phyloP scores from a whole-genome alignment of 2,329 filamentous ascomycete genomes.

The Penicillium sp. region DNA sequence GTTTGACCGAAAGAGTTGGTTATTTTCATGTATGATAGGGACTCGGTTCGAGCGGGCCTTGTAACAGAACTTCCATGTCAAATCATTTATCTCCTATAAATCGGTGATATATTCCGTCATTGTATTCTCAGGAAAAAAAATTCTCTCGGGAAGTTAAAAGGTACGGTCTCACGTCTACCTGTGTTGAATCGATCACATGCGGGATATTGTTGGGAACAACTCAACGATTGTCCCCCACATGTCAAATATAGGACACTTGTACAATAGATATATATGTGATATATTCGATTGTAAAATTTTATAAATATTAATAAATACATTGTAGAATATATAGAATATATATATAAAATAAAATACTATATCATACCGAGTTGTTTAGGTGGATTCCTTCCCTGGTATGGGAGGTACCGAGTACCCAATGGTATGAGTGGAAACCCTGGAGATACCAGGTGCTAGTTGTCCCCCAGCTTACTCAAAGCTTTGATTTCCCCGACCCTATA shows the following conservation, averaged over 20 bases:
- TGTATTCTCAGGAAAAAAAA: background rate
- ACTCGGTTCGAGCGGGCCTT: slow-evolving; percentile 40
- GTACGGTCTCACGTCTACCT: slow-evolving; percentile 21
- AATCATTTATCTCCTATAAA: slow-evolving; percentile 11
- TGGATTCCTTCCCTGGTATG: slow-evolving; percentile 17
- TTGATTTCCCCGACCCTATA: slow-evolving; percentile 19
- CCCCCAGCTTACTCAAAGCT: slow-evolving; percentile 13
- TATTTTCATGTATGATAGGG: slow-evolving; percentile 40
- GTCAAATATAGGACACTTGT: background rate
- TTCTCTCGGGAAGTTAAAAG: too few relatives aligned
- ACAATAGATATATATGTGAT: too few relatives aligned
- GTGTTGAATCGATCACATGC: slow-evolving; percentile 25
- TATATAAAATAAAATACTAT: background rate
- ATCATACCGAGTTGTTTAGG: too few relatives aligned
- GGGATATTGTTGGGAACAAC: slow-evolving; percentile 23
- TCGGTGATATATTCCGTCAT: background rate
- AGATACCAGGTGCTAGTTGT: slow-evolving; percentile 6
- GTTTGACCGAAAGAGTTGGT: slow-evolving; percentile 30
- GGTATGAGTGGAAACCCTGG: slow-evolving; percentile 19
- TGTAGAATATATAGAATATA: too few relatives aligned
- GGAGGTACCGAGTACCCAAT: slow-evolving; percentile 25
- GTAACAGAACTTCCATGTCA: slow-evolving; percentile 35
- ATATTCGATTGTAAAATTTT: too few relatives aligned
- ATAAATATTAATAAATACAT: too few relatives aligned
- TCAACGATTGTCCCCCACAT: slow-evolving; percentile 22